These are phyloP conservation scores for Colletotrichum sp. DNA, from an alignment of 2,329 filamentous ascomycete species.

Conservation along the genomic window DNA sequence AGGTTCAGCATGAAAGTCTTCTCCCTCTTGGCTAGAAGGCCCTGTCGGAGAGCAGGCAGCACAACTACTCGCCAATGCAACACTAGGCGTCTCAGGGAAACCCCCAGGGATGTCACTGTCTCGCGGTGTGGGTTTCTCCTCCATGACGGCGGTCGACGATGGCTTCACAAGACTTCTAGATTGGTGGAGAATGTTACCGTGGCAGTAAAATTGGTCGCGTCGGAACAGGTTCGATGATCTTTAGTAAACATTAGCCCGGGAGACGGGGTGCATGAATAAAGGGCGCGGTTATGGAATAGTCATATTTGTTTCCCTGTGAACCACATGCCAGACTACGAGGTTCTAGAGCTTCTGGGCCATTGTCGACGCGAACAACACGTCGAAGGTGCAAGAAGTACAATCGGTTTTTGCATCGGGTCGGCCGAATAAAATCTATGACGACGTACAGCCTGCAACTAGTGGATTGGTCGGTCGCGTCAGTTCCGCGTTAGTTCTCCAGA, in stretches of 20 bases:
- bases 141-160: constrained; percentile 24
- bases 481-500: neutral
- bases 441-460: neutral
- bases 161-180: neutral
- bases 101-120: constrained; percentile 37
- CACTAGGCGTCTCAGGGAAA: constrained; percentile 33
- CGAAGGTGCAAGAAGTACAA: neutral
- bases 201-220: neutral
- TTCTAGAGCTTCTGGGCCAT: neutral
- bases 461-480: constrained; percentile 4
- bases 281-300: neutral
- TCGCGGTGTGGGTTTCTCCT: constrained; percentile 31
- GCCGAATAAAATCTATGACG: constrained; percentile 11
- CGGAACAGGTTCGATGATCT: neutral
- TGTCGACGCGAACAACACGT: neutral
- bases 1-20: neutral
- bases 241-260: neutral
- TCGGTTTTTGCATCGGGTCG: neutral
- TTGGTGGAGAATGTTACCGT: neutral
- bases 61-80: constrained; percentile 21
- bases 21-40: neutral
- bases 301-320: neutral
- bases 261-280: neutral
- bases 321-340: neutral
- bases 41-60: constrained; percentile 4